Base-by-base conservation (phyloP, 352 stramenopile species). In the Phytophthora aleatoria region DNA sequence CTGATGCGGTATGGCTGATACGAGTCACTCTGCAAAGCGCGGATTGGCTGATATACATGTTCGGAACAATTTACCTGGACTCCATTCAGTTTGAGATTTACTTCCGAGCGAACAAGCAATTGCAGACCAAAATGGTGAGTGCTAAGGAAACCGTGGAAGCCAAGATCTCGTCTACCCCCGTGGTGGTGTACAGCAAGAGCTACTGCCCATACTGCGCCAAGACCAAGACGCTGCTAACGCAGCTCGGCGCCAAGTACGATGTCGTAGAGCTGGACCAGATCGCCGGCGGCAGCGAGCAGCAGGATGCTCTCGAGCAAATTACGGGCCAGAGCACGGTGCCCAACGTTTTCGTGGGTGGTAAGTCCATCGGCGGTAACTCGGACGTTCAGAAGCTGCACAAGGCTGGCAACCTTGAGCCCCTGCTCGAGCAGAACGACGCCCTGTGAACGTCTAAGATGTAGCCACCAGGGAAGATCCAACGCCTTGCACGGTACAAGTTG, bases 331-430 rank as follows among this genome's bases (percentile, higher is more conserved):
- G 81, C 62, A 99, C 95, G 27, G 97, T 99, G 54, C 97, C 97
- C 9, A 99, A 99, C 82, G 91, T 98, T 10, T 99, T 99, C 77
- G 90, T 99, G 50, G 88, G 90, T 42, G 93, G 94, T 70, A 89
- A 97, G 68, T 95, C 94, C 67, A 74, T 99, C 51, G 97, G 97
- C 50, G 97, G 97, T 64, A 97, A 98, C 77, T 96, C 98, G 77
- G 93, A 98, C 68, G 93, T 96, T 44, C 87, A 98, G 61, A 77
- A 73, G 42, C 85, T 97, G 45, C 81, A 92, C 62, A 84, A 86
- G 57, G 79, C 64, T 51, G 93, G 96, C 74, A 89, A 97, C 66
- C 77, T 99, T 27, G 67, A 92, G 72, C 63, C 91, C 50, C 78
- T 99, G 68, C 81, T 99, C 55, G 53, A 93, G 74, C 61, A 83